These are phyloP conservation scores for Sporopachydermia lactativora DNA, from an alignment of 805 yeast genomes.

Conservation along the genomic window DNA sequence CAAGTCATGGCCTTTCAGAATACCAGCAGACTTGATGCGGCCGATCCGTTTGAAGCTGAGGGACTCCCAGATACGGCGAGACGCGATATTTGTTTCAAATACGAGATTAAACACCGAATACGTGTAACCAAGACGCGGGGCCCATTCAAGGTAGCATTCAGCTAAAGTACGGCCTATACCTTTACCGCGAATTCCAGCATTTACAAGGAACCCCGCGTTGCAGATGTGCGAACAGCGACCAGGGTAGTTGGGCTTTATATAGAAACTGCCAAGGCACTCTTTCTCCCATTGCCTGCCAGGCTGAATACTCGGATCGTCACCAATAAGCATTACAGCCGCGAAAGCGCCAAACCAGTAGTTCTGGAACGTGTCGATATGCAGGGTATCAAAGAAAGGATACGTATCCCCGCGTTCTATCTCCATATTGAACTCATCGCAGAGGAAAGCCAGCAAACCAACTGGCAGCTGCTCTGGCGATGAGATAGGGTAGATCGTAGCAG, in stretches of 20 bases:
- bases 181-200: conserved; percentile 83
- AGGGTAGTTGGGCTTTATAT: conserved; percentile 77
- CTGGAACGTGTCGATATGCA: conserved; percentile 63
- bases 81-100: conserved; percentile 78
- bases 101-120: conserved; percentile 74
- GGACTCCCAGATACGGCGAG: conserved; percentile 63
- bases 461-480: conserved; percentile 57
- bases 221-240: conserved; percentile 92
- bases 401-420: conserved; percentile 85
- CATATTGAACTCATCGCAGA: conserved; percentile 87
- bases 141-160: conserved; percentile 83
- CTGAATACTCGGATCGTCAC: conserved; percentile 42
- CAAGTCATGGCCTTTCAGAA: conserved; percentile 66
- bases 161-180: conserved; percentile 82
- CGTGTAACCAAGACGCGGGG: conserved; percentile 77
- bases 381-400: conserved; percentile 69
- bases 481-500: conserved; percentile 87
- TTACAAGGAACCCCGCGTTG: conserved; percentile 76
- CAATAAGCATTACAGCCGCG: conserved; percentile 68
- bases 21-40: conserved; percentile 74
- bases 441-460: conserved; percentile 58
- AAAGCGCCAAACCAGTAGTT: conserved; percentile 81
- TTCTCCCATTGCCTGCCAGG: conserved; percentile 73
- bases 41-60: conserved; percentile 70
- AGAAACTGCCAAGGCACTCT: conserved; percentile 81